Evolutionary conservation across 1,284 basidiomycete species (phyloP).

Genomic region (Inonotus obliquus): DNA sequence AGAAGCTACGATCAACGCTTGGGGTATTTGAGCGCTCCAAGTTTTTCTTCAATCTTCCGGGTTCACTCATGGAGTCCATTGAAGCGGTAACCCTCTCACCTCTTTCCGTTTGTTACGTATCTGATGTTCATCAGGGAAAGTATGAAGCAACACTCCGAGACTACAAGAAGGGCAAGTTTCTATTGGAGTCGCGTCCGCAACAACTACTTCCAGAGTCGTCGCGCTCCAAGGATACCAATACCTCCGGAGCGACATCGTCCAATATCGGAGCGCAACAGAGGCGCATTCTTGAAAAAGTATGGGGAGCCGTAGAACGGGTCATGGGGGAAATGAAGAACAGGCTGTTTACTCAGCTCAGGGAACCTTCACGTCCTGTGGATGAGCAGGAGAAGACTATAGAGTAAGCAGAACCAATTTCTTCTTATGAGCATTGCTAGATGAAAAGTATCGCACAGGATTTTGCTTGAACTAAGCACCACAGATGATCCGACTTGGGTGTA

Average conservation of each 20-base stretch:
- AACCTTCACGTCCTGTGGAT: slow-evolving; percentile 76
- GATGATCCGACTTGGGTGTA: slow-evolving; percentile 94
- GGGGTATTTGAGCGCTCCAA: slow-evolving; percentile 96
- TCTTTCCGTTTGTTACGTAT: neutral
- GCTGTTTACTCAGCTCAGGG: slow-evolving; percentile 75
- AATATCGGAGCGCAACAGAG: slow-evolving; percentile 75
- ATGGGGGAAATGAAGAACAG: slow-evolving; percentile 88
- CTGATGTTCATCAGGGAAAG: slow-evolving; percentile 55
- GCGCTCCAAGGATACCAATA: slow-evolving; percentile 8
- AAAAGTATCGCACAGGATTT: slow-evolving; percentile 47
- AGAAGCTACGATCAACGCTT: slow-evolving; percentile 88
- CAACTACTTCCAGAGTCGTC: slow-evolving; percentile 62
- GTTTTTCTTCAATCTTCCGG: slow-evolving; percentile 98
- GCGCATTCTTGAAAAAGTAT: slow-evolving; percentile 93
- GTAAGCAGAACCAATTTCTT: slow-evolving; percentile 40
- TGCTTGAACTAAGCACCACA: slow-evolving; percentile 76
- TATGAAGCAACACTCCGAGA: slow-evolving; percentile 93
- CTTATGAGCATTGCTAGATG: neutral
- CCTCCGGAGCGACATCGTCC: slow-evolving; percentile 27
- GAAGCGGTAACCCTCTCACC: slow-evolving; percentile 55
- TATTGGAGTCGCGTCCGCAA: slow-evolving; percentile 83
- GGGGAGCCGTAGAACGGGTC: slow-evolving; percentile 91
- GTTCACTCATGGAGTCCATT: slow-evolving; percentile 86
- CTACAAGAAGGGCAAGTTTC: slow-evolving; percentile 95
- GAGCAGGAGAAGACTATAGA: slow-evolving; percentile 98